phyloP scores from a whole-genome alignment of 83 land plant genomes.

The Diphasiastrum complanatum region DNA sequence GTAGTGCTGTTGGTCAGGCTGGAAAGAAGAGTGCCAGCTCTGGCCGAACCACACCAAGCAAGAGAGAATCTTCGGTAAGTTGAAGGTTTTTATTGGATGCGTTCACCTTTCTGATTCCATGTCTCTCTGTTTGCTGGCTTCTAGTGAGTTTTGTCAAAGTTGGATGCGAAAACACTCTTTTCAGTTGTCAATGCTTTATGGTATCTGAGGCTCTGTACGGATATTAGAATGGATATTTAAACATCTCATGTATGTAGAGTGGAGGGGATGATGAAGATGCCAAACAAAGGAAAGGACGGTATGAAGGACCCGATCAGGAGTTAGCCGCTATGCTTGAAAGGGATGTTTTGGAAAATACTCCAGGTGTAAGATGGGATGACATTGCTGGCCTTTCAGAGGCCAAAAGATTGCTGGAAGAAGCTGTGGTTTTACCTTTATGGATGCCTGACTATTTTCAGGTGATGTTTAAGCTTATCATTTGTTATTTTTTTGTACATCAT shows the following conservation, averaged over 20 bases:
- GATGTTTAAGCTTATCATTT: neutral
- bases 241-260: constrained; percentile 37
- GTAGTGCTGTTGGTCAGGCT: constrained; percentile 32
- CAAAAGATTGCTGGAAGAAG: constrained; percentile 83
- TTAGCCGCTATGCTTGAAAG: constrained; percentile 93
- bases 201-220: no score
- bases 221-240: no score
- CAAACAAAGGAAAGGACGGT: constrained; percentile 55
- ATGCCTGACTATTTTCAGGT: constrained; percentile 96
- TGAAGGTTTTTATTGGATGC: neutral
- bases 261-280: constrained; percentile 77
- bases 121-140: no score
- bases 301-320: constrained; percentile 94
- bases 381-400: constrained; percentile 87
- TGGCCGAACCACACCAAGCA: constrained; percentile 53
- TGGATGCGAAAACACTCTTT: no score
- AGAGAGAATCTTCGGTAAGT: constrained; percentile 64
- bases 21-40: constrained; percentile 46
- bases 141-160: no score
- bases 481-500: neutral
- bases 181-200: no score
- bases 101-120: neutral
- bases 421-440: constrained; percentile 91
- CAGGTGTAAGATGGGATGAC: constrained; percentile 91
- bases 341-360: constrained; percentile 76